Evolutionary conservation across 2,329 filamentous ascomycete genomes (phyloP), one percentile per base, ranked within the genome.

Genomic region (Apiospora malaysiana): DNA sequence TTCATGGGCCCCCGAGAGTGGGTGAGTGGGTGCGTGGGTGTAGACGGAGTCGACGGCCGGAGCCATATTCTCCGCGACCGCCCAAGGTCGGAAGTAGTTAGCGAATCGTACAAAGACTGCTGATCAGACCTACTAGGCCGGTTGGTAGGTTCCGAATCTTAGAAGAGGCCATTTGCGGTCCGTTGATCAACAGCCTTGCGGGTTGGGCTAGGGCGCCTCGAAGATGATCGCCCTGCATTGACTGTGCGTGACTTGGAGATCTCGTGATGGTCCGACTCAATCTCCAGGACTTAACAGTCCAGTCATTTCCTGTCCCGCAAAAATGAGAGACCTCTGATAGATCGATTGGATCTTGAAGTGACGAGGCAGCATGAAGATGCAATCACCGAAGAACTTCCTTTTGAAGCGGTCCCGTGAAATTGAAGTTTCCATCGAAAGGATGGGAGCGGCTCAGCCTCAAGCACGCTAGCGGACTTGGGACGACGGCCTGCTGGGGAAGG

Each of bases 351-450:
- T 18, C 42, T 18, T 14, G 16, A 32, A 14, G 12, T 9, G 18
- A n/a, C 37, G 12, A 8, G 5, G 18, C 32, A 40, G 32, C 56
- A 63, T 63, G 21, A 63, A 37, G 56, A 40, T 59, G 56, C 56
- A 63, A 63, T 63, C 27, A 63, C 56, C 56, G 56, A 63, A 32
- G 56, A 40, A 63, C 56, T 63, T 63, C 18, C 56, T 63, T 63
- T 37, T 40, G 16, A 40, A 32, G 56, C 27, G 56, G 27, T n/a
- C 56, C 4, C n/a, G 42, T 18, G 16, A 5, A 45, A 45, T n/a
- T n/a, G 42, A 14, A 9, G 3, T 32, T 32, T 32, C 32, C 32
- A 32, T 32, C n/a, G 21, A 40, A 27, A 37, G 51, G 51, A 59
- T 59, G 16, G 51, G 51, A 63, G 32, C 56, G 56, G 56, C 56